A percentile compares a stretch with the other conserved stretches of the same genome.
Conservation (phyloP, 495 filamentous ascomycete genomes). For the Trichoderma asperelloides region DNA sequence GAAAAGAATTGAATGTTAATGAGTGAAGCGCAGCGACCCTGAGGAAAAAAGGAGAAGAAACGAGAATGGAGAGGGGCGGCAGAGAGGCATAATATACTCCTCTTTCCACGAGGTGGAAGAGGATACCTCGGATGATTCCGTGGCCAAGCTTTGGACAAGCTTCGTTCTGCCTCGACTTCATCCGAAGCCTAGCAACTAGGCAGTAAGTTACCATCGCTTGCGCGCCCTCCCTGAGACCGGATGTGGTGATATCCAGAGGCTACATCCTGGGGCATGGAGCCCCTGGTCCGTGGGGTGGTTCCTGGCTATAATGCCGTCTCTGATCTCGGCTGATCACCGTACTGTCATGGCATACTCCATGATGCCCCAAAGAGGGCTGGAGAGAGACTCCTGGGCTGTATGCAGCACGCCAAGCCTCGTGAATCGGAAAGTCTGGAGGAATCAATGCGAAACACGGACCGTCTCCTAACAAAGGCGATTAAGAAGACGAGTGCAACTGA, state of each 20-base stretch:
- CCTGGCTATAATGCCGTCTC: not conserved
- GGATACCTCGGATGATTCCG: not conserved
- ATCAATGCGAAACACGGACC: not conserved
- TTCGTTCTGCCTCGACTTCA: not conserved
- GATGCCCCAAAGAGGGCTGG: not conserved
- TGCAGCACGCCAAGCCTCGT: not conserved
- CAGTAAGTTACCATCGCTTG: not conserved
- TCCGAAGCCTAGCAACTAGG: not conserved
- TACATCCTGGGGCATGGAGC: not conserved
- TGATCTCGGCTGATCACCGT: not conserved
- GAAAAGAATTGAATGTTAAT: slow-evolving; percentile 6
- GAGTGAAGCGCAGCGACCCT: slow-evolving; percentile 7
- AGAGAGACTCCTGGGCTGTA: not conserved
- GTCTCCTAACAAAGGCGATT: not conserved
- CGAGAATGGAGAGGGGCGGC: not conserved
- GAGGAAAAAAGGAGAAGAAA: not conserved
- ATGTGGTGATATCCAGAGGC: not conserved
- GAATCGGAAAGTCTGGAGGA: not conserved
- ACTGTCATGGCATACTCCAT: not conserved
- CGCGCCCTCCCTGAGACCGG: not conserved
- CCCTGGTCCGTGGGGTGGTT: not conserved
- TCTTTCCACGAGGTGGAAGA: not conserved
- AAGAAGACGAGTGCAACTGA: not conserved
- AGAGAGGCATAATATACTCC: not conserved
- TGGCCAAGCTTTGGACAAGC: not conserved